These are phyloP conservation scores for Colletotrichum sp. DNA, from an alignment of 2,329 filamentous ascomycete species.

Conservation along the genomic window DNA sequence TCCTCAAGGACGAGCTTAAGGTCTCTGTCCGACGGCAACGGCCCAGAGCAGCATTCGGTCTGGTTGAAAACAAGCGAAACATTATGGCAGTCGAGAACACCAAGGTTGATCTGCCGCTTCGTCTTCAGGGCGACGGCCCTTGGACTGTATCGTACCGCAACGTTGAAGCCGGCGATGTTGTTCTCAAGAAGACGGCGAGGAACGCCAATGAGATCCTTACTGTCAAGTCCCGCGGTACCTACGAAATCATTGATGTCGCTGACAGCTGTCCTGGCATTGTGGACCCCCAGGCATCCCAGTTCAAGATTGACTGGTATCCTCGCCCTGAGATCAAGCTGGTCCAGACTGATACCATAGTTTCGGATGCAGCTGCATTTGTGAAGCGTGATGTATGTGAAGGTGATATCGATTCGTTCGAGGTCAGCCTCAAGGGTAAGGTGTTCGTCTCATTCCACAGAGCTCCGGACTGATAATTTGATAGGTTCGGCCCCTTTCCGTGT, in stretches of 20 bases:
- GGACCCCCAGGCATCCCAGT: slow-evolving; percentile 74
- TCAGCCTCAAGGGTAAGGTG: slow-evolving; percentile 74
- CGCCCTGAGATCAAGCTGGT: slow-evolving; percentile 75
- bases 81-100: slow-evolving; percentile 80
- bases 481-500: slow-evolving; percentile 74
- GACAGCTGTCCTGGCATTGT: slow-evolving; percentile 86
- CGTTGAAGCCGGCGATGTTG: slow-evolving; percentile 54
- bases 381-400: slow-evolving; percentile 92
- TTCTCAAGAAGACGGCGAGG: slow-evolving; percentile 53
- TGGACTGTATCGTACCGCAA: slow-evolving; percentile 84
- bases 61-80: slow-evolving; percentile 79
- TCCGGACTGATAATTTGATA: slow-evolving; percentile 42
- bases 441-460: neutral
- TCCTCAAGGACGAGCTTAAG: slow-evolving; percentile 82
- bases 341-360: slow-evolving; percentile 65
- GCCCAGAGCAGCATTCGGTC: slow-evolving; percentile 84
- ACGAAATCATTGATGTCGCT: slow-evolving; percentile 77
- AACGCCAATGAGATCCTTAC: slow-evolving; percentile 71
- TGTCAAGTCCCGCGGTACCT: slow-evolving; percentile 73
- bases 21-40: slow-evolving; percentile 88
- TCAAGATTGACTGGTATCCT: slow-evolving; percentile 85
- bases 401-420: slow-evolving; percentile 87
- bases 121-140: slow-evolving; percentile 83
- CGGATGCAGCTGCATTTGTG: slow-evolving; percentile 58
- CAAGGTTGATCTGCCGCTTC: slow-evolving; percentile 76